Conservation (phyloP, 2,329 filamentous ascomycete species). For the Alternaria ethzedia region DNA sequence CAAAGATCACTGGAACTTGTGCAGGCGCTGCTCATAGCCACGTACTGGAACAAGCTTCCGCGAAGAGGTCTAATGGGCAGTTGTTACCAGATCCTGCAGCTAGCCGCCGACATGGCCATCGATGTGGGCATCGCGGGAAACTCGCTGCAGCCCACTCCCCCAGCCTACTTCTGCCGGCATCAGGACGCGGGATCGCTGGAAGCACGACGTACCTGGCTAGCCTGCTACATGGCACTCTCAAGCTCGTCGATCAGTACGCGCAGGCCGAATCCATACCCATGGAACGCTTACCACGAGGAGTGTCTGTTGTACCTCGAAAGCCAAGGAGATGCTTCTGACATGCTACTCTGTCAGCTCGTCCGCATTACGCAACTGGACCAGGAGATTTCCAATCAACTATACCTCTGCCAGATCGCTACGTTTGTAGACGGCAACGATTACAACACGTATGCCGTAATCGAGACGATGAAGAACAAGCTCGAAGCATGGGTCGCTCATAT, state of each 20-base stretch:
- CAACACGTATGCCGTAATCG: constrained; percentile 22
- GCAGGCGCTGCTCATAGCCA: constrained; percentile 32
- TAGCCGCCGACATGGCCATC: constrained; percentile 39
- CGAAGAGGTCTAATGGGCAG: constrained; percentile 27
- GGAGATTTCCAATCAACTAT: constrained; percentile 27
- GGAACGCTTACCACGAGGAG: constrained; percentile 31
- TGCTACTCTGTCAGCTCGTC: constrained; percentile 35
- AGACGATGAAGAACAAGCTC: constrained; percentile 24
- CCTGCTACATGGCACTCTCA: constrained; percentile 32
- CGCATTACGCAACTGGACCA: constrained; percentile 27
- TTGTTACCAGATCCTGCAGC: constrained; percentile 34
- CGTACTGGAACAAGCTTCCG: constrained; percentile 32
- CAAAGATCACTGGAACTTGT: constrained; percentile 37
- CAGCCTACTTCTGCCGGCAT: constrained; percentile 29
- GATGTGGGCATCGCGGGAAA: constrained; percentile 36
- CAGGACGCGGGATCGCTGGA: constrained; percentile 27
- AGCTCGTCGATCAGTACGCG: constrained; percentile 28
- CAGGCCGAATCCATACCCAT: constrained; percentile 28
- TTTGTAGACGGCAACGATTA: constrained; percentile 32
- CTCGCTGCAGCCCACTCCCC: constrained; percentile 30
- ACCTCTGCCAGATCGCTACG: constrained; percentile 23
- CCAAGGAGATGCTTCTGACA: constrained; percentile 22
- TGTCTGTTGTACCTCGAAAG: constrained; percentile 27
- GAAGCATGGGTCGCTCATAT: constrained; percentile 33
- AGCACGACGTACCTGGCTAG: constrained; percentile 40